Percentiles rank a stretch among this genome's conserved stretches.
Evolutionary conservation across 2,329 filamentous ascomycete species (phyloP).

Genomic region (Rhinocladiella similis): DNA sequence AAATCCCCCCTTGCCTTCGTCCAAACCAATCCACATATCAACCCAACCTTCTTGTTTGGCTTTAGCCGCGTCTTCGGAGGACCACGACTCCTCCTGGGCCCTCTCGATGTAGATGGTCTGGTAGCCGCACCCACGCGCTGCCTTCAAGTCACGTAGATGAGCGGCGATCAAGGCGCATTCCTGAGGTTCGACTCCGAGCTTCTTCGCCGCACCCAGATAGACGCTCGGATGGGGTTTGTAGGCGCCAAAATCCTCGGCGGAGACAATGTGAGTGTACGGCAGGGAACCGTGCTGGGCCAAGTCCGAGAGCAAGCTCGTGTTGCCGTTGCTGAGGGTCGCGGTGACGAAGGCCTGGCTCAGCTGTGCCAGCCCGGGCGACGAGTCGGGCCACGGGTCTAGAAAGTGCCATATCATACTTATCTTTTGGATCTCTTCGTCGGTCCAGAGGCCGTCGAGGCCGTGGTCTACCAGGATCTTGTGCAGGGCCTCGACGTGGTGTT

Average conservation of each 20-base stretch:
- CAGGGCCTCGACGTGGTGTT: conserved; percentile 68
- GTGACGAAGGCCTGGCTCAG: conserved; percentile 61
- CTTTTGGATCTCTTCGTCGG: conserved; percentile 61
- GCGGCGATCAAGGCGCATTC: conserved; percentile 78
- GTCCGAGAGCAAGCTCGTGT: conserved; percentile 65
- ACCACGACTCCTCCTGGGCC: conserved; percentile 64
- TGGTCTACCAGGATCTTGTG: conserved; percentile 57
- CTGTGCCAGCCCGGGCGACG: conserved; percentile 53
- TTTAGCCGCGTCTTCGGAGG: conserved; percentile 50
- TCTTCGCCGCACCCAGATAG: conserved; percentile 67
- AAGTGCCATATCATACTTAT: conserved; percentile 72
- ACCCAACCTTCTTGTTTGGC: conserved; percentile 60
- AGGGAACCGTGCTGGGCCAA: conserved; percentile 60
- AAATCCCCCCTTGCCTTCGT: conserved; percentile 52
- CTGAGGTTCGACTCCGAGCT: conserved; percentile 56
- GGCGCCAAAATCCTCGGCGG: conserved; percentile 67
- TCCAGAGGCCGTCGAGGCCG: conserved; percentile 60
- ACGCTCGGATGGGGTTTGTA: conserved; percentile 71
- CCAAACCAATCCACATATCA: conserved; percentile 61
- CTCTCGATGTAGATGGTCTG: conserved; percentile 75
- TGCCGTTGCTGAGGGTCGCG: conserved; percentile 74
- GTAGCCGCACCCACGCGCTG: conserved; percentile 64
- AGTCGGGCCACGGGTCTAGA: conserved; percentile 69
- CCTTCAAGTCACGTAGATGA: conserved; percentile 68
- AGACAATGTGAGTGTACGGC: conserved; percentile 63